Evolutionary conservation across 768 basidiomycete species (phyloP).

Genomic region (Russula vinacea): DNA sequence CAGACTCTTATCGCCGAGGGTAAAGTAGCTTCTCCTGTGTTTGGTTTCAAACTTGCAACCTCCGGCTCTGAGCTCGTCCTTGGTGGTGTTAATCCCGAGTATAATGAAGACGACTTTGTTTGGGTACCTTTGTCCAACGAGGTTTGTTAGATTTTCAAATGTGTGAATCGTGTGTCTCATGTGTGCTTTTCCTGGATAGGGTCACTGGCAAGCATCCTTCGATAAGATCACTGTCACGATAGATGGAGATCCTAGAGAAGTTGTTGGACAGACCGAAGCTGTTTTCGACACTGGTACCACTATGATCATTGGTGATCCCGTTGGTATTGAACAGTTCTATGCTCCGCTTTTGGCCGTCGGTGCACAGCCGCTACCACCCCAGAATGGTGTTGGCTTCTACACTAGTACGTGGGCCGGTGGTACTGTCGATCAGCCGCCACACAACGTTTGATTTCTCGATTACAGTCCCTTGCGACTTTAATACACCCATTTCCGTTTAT

Average conservation of each 20-base stretch:
- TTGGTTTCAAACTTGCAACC: conserved; percentile 48
- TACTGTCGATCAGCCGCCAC: background rate
- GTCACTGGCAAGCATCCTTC: conserved; percentile 30
- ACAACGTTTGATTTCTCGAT: background rate
- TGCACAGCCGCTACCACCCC: background rate
- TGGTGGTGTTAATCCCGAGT: conserved; percentile 10
- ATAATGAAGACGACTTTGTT: conserved; percentile 6
- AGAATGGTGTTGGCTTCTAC: background rate
- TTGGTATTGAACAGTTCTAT: conserved; percentile 21
- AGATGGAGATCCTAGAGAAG: background rate
- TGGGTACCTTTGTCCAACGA: conserved; percentile 1
- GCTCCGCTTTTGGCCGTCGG: background rate
- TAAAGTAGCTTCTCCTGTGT: conserved; percentile 38
- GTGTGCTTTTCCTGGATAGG: conserved; percentile 7
- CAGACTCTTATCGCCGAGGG: conserved; percentile 44
- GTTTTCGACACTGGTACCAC: conserved; percentile 33
- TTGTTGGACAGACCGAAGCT: background rate
- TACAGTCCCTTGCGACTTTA: conserved; percentile 6
- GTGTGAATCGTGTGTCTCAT: background rate
- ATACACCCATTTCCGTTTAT: background rate
- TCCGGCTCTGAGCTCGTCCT: conserved; percentile 31
- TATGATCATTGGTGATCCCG: conserved; percentile 26
- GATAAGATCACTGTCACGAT: conserved; percentile 16
- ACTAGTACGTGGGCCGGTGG: background rate
- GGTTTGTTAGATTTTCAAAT: conserved; percentile 4